Evolutionary conservation across 768 basidiomycete species (phyloP), one percentile per base, ranked within the genome.

Genomic region (Tubosaeta brunneosetosa): DNA sequence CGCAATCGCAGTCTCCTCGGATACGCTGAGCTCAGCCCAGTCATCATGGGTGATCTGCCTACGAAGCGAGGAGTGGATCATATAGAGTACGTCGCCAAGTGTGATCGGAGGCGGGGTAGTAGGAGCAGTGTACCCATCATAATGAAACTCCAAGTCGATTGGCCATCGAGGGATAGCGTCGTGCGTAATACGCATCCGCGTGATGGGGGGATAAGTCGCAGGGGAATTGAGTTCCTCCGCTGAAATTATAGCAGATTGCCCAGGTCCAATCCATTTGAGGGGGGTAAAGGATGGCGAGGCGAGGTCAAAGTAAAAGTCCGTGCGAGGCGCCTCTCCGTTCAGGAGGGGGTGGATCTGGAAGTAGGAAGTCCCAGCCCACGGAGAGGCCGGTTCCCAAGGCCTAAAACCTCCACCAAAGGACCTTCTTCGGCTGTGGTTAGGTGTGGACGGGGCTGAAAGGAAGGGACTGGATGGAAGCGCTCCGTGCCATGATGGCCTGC

Each of bases 91-190:
- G 57, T 85, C 85, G n/a, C 76, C 74, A 3, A 86, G 67, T 3
- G 75, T 77, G 59, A 87, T 81, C 3, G 77, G 75, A 2, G 73
- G 73, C 19, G 60, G 50, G 3, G 51, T 34, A 44, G 65, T 52
- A 57, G 63, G 31, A 16, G 6, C 34, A 52, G 64, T 32, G 47
- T 62, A 67, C 41, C 31, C 68, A 55, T 65, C 61, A 33, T 64
- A 53, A 11, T 70, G 67, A 57, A 71, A 74, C 42, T 74, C 69
- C 46, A 87, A 64, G 52, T 79, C 75, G 48, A 86, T 73, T 13
- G 82, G 79, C 84, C 85, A 87, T n/a, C 76, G 60, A 0, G 82
- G 80, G 45, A 84, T 72, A 14, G 61, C 56, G 47, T 86, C 82
- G 60, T 78, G 81, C 1, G 74, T 61, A 60, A 88, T 81, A n/a